Base-by-base conservation (phyloP, 495 filamentous ascomycete species). In the Penicillium roqueforti region DNA sequence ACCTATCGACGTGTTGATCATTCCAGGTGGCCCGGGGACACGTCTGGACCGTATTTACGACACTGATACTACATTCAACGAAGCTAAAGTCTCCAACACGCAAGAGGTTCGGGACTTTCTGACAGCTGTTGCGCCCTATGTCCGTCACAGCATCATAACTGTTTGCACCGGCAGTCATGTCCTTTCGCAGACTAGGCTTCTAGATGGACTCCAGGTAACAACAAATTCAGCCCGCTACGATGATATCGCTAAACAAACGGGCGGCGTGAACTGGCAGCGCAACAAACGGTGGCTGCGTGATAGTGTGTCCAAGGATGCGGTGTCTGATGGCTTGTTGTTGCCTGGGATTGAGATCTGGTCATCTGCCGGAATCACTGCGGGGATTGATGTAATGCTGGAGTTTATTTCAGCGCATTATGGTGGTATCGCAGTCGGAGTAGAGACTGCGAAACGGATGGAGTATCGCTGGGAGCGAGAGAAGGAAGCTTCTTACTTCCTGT, bases 91-190 rank as follows among this genome's bases (percentile, higher is more conserved):
- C 29, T 23, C 39, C 37, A 52, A 52, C 18, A 52, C 49, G 14
- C 26, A 52, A 26, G 38, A 52, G 31, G 49, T 52, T 1, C 49
- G 26, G 18, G 49, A 43, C 6, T 52, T 52, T 25, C 13, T 52
- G 7, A 31, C 28, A 2, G 49, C 39, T 19, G 28, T 52, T 25
- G 49, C 49, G 6, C 49, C 49, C 18, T 52, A 36, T 32, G 19
- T 52, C 9, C 49, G 49, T n/a, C 49, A 52, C 20, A 52, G 49
- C 10, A 18, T 52, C 39, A 52, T 52, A n/a, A 52, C 49, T 25
- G n/a, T 52, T 14, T 52, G 49, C 22, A 52, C 49, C 0, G 49
- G 49, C 0, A 52, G 49, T 29, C 49, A 52, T 43, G 7, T 52
- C n/a, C 49, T 52, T 14, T 31, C 49, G 8, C 49, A 52, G 18